A percentile compares a stretch with the other conserved stretches of the same genome.
These are phyloP conservation scores for Ophiocordyceps sinensis DNA, from an alignment of 2,329 filamentous ascomycete genomes.

Conservation along the genomic window DNA sequence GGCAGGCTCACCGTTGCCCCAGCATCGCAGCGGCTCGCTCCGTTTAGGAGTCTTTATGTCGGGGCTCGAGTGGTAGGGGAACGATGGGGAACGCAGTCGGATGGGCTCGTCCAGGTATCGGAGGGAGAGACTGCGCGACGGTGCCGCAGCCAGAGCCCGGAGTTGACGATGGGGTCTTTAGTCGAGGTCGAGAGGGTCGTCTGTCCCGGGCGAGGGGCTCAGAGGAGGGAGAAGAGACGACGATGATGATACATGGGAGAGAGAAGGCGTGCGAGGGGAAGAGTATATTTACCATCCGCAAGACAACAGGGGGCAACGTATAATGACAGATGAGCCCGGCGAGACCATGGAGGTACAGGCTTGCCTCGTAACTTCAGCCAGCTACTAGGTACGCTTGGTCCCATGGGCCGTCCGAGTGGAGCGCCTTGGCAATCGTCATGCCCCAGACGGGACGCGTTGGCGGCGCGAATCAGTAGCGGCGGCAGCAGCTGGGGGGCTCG, in stretches of 20 bases:
- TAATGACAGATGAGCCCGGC: neutral
- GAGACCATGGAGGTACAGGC: neutral
- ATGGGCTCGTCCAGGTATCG: too few relatives aligned
- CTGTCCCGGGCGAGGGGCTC: neutral
- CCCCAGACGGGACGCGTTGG: neutral
- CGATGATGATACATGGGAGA: neutral
- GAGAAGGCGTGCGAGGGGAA: neutral
- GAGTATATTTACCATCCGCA: neutral
- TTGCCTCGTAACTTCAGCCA: neutral
- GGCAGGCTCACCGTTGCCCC: neutral
- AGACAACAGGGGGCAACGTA: neutral
- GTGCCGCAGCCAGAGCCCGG: too few relatives aligned
- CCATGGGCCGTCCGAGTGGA: neutral
- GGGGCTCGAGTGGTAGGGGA: too few relatives aligned
- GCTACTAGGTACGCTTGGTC: neutral
- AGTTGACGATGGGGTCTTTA: neutral
- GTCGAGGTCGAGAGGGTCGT: neutral
- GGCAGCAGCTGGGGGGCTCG: too few relatives aligned
- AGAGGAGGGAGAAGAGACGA: neutral
- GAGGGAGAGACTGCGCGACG: too few relatives aligned
- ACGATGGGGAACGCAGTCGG: too few relatives aligned
- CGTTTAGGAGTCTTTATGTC: neutral
- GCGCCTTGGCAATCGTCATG: constrained; percentile 36
- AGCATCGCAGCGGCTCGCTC: neutral
- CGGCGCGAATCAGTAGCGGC: neutral